Evolutionary conservation across 2,329 filamentous ascomycete species (phyloP).

Genomic region (Aspergillus ibericus): DNA sequence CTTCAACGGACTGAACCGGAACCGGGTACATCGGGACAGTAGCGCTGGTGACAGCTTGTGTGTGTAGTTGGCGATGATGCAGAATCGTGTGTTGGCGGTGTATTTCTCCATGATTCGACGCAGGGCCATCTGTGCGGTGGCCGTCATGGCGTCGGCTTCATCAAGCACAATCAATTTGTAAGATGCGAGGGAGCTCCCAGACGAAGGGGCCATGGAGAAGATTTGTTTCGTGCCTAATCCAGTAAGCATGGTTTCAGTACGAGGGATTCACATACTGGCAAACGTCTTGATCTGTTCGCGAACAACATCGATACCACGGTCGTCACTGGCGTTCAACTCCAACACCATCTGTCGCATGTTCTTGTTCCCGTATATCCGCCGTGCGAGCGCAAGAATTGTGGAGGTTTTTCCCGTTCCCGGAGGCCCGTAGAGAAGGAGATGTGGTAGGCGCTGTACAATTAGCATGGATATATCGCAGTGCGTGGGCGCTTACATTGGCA

Average conservation of each 20-base stretch:
- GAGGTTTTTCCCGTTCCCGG: constrained; percentile 98
- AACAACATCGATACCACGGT: constrained; percentile 96
- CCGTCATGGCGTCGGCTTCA: constrained; percentile 99
- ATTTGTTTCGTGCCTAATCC: constrained; percentile 79
- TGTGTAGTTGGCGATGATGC: constrained; percentile 98
- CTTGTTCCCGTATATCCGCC: constrained; percentile 84
- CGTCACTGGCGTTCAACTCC: constrained; percentile 95
- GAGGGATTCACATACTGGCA: constrained; percentile 58
- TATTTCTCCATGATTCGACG: constrained; percentile 99
- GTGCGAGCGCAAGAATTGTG: constrained; percentile 87
- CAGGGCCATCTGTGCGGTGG: constrained; percentile 95
- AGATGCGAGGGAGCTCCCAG: constrained; percentile 57
- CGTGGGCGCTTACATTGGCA: constrained; percentile 63
- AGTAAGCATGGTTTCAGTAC: not conserved
- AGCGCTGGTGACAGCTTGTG: constrained; percentile 95
- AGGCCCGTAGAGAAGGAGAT: constrained; percentile 93
- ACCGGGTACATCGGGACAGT: constrained; percentile 88
- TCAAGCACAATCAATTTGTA: constrained; percentile 98
- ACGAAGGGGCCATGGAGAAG: constrained; percentile 64
- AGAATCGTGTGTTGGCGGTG: constrained; percentile 95
- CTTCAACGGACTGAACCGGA: constrained; percentile 91
- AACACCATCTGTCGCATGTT: constrained; percentile 99
- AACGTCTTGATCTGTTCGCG: constrained; percentile 99
- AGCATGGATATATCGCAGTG: not conserved
- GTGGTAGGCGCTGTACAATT: constrained; percentile 68